Conservation (phyloP, 1,284 basidiomycete genomes). For the Cerrena zonata region DNA sequence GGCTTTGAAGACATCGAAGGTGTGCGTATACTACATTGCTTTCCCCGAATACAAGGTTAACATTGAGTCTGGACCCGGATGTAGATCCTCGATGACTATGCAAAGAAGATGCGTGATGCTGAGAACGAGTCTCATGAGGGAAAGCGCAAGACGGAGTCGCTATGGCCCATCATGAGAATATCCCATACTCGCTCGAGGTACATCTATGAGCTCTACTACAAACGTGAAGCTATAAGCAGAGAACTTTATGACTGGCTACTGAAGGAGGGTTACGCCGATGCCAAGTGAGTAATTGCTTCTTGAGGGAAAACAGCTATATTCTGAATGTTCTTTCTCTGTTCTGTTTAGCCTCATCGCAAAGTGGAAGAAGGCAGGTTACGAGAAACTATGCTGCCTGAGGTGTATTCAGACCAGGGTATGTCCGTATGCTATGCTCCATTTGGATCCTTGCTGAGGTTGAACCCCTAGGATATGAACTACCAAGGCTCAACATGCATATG, state of each 20-base stretch:
- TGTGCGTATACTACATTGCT: slow-evolving; percentile 35
- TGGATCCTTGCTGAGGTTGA: too few species aligned
- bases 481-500: slow-evolving; percentile 99
- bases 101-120: slow-evolving; percentile 94
- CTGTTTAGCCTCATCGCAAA: slow-evolving; percentile 85
- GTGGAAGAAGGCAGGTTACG: slow-evolving; percentile 98
- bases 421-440: background rate
- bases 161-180: slow-evolving; percentile 99
- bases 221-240: slow-evolving; percentile 89
- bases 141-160: slow-evolving; percentile 90
- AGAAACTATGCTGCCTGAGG: slow-evolving; percentile 94
- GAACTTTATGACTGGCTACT: slow-evolving; percentile 97
- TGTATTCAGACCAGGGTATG: slow-evolving; percentile 91
- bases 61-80: background rate
- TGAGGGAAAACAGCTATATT: background rate
- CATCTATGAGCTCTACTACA: slow-evolving; percentile 98
- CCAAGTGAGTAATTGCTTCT: slow-evolving; percentile 62
- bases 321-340: slow-evolving; percentile 2
- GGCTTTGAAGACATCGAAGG: slow-evolving; percentile 94
- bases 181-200: slow-evolving; percentile 92
- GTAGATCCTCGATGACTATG: slow-evolving; percentile 88
- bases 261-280: slow-evolving; percentile 96
- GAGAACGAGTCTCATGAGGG: slow-evolving; percentile 98
- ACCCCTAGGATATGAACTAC: slow-evolving; percentile 97
- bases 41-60: background rate